Evolutionary conservation across 495 filamentous ascomycete species (phyloP), one percentile per base, ranked within the genome.

Genomic region (Acidomyces sp.): DNA sequence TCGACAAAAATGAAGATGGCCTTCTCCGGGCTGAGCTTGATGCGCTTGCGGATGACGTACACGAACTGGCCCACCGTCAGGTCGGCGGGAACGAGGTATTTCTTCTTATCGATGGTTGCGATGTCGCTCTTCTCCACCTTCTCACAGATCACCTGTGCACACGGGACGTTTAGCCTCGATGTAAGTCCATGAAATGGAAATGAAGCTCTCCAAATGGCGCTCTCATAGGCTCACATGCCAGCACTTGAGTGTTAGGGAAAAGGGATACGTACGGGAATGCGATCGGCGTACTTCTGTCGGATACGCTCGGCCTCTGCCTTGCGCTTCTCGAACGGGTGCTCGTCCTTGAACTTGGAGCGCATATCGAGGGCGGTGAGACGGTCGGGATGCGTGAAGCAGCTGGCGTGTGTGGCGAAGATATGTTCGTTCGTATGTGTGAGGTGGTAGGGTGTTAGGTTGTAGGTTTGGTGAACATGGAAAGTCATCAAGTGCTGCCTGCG

Each of bases 1-100:
- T 96, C 90, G 50, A 99, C 90, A 68, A 96, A 99, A 74, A 99
- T 99, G 74, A 99, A 99, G 71, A 99, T 99, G 51, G 90, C 90
- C 72, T 99, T 99, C 71, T 99, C 90, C 6, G 90, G 90, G 9
- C 86, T 94, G 38, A 99, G 72, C 83, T 99, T 99, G 70, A 99
- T 99, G 52, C 90, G 81, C 73, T 99, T 99, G 61, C 90, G 85
- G 66, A 99, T 99, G 34, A 99, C 90, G 62, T 99, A 99, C 67
- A 99, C 90, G 62, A 99, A 99, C 78, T 99, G 90, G 53, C 90
- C 90, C 28, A 99, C 90, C 40, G 92, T 99, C 51, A 99, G 77
- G 59, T 99, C 90, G 44, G 90, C 85, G 1, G 90, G 90, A 13
- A 99, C 90, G 6, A 99, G 76, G 58, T 99, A 99, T 69, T 99